Conservation (phyloP, 345 rosid genomes). For the Moricandia moricandioides region DNA sequence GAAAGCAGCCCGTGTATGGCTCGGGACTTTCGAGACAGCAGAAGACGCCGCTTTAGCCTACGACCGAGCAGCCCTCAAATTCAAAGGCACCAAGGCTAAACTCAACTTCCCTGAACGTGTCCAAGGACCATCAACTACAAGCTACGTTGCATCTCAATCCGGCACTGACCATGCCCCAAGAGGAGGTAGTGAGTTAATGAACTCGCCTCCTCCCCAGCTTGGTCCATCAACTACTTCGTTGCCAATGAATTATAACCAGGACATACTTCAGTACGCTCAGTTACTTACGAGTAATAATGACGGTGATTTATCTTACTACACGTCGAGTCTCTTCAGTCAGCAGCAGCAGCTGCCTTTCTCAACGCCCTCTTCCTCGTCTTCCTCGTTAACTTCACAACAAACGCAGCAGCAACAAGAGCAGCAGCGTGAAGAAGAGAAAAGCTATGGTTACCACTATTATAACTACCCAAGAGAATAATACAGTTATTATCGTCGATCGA, state of each 20-base stretch:
- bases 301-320: slow-evolving; percentile 51
- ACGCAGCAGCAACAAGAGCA: neutral
- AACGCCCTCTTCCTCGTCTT: slow-evolving; percentile 40
- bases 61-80: slow-evolving; percentile 82
- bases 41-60: slow-evolving; percentile 94
- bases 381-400: slow-evolving; percentile 23
- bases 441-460: neutral
- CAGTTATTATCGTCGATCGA: neutral
- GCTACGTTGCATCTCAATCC: slow-evolving; percentile 16
- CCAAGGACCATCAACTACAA: slow-evolving; percentile 49
- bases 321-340: slow-evolving; percentile 54
- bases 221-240: slow-evolving; percentile 30
- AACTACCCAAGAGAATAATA: neutral
- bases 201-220: slow-evolving; percentile 9
- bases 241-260: slow-evolving; percentile 49
- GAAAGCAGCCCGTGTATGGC: slow-evolving; percentile 82
- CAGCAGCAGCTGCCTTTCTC: slow-evolving; percentile 40
- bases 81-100: slow-evolving; percentile 94
- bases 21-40: slow-evolving; percentile 86
- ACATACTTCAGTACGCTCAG: slow-evolving; percentile 71
- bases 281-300: slow-evolving; percentile 68
- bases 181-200: slow-evolving; percentile 15
- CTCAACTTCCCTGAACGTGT: slow-evolving; percentile 89
- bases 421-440: neutral
- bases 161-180: neutral